Base-by-base conservation (phyloP, 257 asterid species). In the Leonotis leonurus region DNA sequence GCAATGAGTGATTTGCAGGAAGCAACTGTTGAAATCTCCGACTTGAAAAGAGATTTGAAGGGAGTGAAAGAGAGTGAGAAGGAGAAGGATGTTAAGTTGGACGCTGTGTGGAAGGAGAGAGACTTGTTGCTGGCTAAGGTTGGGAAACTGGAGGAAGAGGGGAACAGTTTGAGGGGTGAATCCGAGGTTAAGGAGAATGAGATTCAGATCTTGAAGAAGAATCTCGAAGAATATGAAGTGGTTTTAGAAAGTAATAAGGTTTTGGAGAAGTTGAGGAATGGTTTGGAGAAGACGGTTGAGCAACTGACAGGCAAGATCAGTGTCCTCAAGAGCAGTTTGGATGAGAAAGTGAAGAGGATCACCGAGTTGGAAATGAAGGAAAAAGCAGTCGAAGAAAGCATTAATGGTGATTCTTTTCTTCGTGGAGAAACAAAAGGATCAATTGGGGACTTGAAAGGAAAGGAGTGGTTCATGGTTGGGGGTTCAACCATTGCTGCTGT, bases 1-100 rank as follows among this genome's bases (percentile, higher is more conserved):
- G 67, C 92, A 3, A 69, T 68, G 83, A 78, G 72, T 62, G 87
- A 73, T 63, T 36, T 80, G 69, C 68, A 74, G 67, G 89, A 81
- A 17, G 53, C 87, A 0, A 70, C 53, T 51, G 40, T 16, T 17
- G 92, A 83, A 64, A 37, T 75, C 7, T 71, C 73, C 2, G 64
- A 40, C 11, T 36, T 81, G 76, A 79, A 73, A 66, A 66, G 44
- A 62, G 78, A 68, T 6, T 65, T 86, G 71, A 85, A 75, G 68
- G 76, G 53, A 6, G 26, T 67, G 54, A 80, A 65, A 48, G 74
- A 55, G 16, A 76, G 65, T 41, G 89, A 75, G n/a, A 66, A 51
- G 52, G 83, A 70, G 67, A 81, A 79, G 60, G 77, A 64, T 21
- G 64, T 50, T 55, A 66, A 71, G 74, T 35, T 84, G 50, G 87